Percentiles rank a stretch among this genome's conserved stretches.
Evolutionary conservation across 2,329 filamentous ascomycete species (phyloP).

Genomic region (Exserohilum turcica): DNA sequence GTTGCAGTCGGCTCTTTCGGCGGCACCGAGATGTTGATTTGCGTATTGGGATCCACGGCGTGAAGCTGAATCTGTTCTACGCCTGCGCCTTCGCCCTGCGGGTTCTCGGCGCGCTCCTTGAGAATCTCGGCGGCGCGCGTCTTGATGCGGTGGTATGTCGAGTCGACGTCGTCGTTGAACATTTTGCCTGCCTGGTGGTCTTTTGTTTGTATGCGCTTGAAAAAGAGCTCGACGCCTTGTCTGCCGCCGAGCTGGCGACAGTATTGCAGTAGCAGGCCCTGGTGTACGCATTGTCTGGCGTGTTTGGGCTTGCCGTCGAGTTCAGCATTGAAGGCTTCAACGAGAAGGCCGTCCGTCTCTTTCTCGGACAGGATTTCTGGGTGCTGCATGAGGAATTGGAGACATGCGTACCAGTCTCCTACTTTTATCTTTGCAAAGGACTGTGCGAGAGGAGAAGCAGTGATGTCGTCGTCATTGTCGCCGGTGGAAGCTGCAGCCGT

Average conservation of each 20-base stretch:
- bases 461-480: constrained; percentile 68
- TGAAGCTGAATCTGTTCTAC: constrained; percentile 98
- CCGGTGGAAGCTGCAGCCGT: constrained; percentile 38
- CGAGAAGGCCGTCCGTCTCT: constrained; percentile 87
- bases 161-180: constrained; percentile 90
- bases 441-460: constrained; percentile 77
- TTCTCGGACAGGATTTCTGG: constrained; percentile 79
- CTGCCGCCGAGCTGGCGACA: constrained; percentile 87
- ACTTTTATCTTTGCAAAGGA: constrained; percentile 79
- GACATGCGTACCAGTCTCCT: constrained; percentile 72
- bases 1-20: constrained; percentile 54
- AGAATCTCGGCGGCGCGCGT: constrained; percentile 75
- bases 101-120: constrained; percentile 59
- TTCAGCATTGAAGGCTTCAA: constrained; percentile 89
- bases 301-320: constrained; percentile 77
- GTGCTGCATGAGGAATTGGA: constrained; percentile 79
- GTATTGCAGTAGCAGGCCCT: constrained; percentile 91
- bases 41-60: constrained; percentile 89
- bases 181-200: constrained; percentile 89
- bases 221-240: constrained; percentile 90
- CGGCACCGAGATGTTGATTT: constrained; percentile 86
- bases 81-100: constrained; percentile 60
- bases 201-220: constrained; percentile 89
- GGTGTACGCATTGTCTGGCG: constrained; percentile 86
- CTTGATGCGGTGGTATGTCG: constrained; percentile 82